Evolutionary conservation across 192 early-diverging fungal genomes (phyloP).

Genomic region (Coemansia pectinata): DNA sequence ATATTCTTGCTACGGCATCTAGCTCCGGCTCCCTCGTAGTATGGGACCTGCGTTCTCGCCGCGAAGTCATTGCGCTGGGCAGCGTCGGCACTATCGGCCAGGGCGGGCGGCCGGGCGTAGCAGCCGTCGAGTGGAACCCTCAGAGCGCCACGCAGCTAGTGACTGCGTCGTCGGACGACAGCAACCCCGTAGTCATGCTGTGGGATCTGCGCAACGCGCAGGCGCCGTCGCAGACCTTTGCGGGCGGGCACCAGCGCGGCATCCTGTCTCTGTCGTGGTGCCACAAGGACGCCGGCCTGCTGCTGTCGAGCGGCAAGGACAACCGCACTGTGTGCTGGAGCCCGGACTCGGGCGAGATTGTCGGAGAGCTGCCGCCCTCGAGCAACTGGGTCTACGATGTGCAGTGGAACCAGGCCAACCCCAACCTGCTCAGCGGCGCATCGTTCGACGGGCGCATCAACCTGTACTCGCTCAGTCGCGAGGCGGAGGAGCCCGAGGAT

Average conservation of each 20-base stretch:
- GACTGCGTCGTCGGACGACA: conserved; percentile 91
- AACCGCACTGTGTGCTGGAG: conserved; percentile 94
- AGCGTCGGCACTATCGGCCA: conserved; percentile 55
- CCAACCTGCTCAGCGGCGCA: conserved; percentile 83
- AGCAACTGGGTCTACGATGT: conserved; percentile 97
- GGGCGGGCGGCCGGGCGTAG: conserved; percentile 52
- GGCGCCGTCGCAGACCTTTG: conserved; percentile 82
- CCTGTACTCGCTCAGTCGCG: conserved; percentile 69
- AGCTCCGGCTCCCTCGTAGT: conserved; percentile 92
- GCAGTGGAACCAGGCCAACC: conserved; percentile 93
- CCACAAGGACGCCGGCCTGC: conserved; percentile 86
- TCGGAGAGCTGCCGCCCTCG: conserved; percentile 86
- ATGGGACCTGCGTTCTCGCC: conserved; percentile 90
- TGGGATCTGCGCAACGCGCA: conserved; percentile 97
- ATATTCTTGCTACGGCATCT: conserved; percentile 90
- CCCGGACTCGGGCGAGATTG: conserved; percentile 72
- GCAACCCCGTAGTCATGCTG: conserved; percentile 79
- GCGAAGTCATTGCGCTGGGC: conserved; percentile 80
- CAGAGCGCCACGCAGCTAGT: conserved; percentile 93
- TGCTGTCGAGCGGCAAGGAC: conserved; percentile 95
- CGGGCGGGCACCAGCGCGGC: conserved; percentile 83
- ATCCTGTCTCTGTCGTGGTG: conserved; percentile 95
- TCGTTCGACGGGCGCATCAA: conserved; percentile 94
- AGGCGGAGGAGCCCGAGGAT: conserved; percentile 62
- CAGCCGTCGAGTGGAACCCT: conserved; percentile 89